A percentile compares a stretch with the other conserved stretches of the same genome.
Conservation (phyloP, 2,329 filamentous ascomycete species). For the Cladophialophora carrionii region DNA sequence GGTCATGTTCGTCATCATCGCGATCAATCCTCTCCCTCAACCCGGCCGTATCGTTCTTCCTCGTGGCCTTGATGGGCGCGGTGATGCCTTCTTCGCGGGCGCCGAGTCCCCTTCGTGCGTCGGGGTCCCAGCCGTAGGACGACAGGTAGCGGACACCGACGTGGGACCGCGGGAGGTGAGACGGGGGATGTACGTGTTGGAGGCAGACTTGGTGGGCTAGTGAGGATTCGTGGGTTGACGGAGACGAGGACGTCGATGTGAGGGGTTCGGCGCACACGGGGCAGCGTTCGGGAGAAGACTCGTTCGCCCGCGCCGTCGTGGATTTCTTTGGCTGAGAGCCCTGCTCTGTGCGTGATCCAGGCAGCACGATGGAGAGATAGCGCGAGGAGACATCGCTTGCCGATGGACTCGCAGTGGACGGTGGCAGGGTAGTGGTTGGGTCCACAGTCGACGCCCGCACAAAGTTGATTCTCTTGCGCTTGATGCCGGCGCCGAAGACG, state of each 20-base stretch:
- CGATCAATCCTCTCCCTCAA: slow-evolving; percentile 58
- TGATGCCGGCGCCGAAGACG: slow-evolving; percentile 66
- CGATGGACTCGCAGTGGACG: slow-evolving; percentile 32
- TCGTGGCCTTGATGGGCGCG: slow-evolving; percentile 71
- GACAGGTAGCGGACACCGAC: slow-evolving; percentile 61
- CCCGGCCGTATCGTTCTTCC: slow-evolving; percentile 75
- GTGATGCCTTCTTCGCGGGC: slow-evolving; percentile 70
- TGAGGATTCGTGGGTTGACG: slow-evolving; percentile 53
- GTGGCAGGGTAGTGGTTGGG: slow-evolving; percentile 35
- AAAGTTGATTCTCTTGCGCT: slow-evolving; percentile 63
- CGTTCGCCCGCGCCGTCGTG: background rate
- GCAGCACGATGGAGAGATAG: slow-evolving; percentile 55
- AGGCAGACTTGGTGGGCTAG: slow-evolving; percentile 62
- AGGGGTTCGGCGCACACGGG: slow-evolving; percentile 63
- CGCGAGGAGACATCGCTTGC: slow-evolving; percentile 42
- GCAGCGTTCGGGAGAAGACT: slow-evolving; percentile 47
- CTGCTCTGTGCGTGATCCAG: slow-evolving; percentile 9
- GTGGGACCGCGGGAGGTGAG: slow-evolving; percentile 60
- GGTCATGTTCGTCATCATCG: slow-evolving; percentile 22
- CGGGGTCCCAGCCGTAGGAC: slow-evolving; percentile 63
- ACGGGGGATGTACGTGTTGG: slow-evolving; percentile 61
- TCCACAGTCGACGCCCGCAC: slow-evolving; percentile 52
- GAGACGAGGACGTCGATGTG: slow-evolving; percentile 22
- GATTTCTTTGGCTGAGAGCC: background rate
- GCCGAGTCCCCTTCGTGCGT: slow-evolving; percentile 70